Evolutionary conservation across 352 stramenopile species (phyloP), one percentile per base, ranked within the genome.

Genomic region (Phytophthora idaei): DNA sequence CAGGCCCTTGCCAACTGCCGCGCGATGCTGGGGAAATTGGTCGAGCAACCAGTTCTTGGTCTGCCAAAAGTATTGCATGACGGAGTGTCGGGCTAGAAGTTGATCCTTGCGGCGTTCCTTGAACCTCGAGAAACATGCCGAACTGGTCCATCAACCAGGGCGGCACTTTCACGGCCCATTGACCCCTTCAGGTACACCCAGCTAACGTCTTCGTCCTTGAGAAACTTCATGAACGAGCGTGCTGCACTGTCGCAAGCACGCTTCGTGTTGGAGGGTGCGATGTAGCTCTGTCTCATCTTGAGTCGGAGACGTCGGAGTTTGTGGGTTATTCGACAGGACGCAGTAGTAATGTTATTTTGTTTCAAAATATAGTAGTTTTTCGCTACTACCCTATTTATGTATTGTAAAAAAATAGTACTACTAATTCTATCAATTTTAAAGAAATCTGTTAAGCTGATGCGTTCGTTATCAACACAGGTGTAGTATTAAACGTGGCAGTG

Each of bases 121-220:
- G 49, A 71, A 71, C 4, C 17, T 49, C 64, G n/a, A 73, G 34
- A 37, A 64, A 45, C 53, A 77, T 39, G n/a, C 64, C 65, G 17
- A 21, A 21, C 17, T 21, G 17, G 17, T 21, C 12, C 9, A 2
- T 2, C 5, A 27, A 11, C 17, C 4, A n/a, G 9, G 8, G 44
- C 9, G n/a, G 25, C 44, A 10, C 9, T 3, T 5, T 50, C 44
- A 7, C 44, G 25, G 21, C 32, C 4, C 44, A 50, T 34, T 5
- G 5, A 37, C 68, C 69, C 50, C 65, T 74, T 48, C 2, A 65
- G 27, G 44, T 32, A 65, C 1, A 41, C 27, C 48, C 58, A 65
- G 8, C 9, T 15, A 7, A 58, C 37, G 2, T 32, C 39, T 59
- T 69, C 64, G 4, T 36, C 58, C 5, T 49, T 29, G 60, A 62